Evolutionary conservation across 768 basidiomycete genomes (phyloP).

Genomic region (Amanita pseudoporphyria): DNA sequence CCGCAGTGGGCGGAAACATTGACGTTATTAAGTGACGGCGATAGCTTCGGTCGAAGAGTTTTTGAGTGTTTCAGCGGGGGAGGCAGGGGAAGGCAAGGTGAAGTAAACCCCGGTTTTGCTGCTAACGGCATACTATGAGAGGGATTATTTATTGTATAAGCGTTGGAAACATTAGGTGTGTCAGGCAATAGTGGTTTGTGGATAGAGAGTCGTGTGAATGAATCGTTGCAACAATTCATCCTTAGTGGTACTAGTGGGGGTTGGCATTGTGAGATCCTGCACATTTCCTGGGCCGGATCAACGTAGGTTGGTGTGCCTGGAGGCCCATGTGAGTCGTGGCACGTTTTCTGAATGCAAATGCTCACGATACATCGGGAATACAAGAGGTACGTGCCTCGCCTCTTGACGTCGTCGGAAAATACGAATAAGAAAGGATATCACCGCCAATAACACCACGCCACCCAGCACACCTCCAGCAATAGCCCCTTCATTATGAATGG

Average conservation of each 20-base stretch:
- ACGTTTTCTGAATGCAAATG: background rate
- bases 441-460: background rate
- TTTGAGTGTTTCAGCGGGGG: background rate
- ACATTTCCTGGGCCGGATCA: no score
- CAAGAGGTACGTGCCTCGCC: background rate
- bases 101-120: background rate
- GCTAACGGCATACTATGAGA: background rate
- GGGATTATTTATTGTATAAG: background rate
- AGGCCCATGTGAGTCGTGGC: no score
- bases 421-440: background rate
- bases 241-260: background rate
- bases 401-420: background rate
- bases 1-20: background rate
- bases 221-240: background rate
- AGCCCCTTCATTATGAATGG: background rate
- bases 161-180: background rate
- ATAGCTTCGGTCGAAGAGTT: background rate
- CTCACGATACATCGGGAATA: background rate
- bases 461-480: background rate
- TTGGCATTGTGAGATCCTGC: no score
- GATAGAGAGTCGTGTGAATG: background rate
- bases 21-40: background rate
- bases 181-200: background rate
- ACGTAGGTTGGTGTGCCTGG: no score
- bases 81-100: background rate